Conservation (phyloP, 768 basidiomycete species). For the Trametes gibbosa region DNA sequence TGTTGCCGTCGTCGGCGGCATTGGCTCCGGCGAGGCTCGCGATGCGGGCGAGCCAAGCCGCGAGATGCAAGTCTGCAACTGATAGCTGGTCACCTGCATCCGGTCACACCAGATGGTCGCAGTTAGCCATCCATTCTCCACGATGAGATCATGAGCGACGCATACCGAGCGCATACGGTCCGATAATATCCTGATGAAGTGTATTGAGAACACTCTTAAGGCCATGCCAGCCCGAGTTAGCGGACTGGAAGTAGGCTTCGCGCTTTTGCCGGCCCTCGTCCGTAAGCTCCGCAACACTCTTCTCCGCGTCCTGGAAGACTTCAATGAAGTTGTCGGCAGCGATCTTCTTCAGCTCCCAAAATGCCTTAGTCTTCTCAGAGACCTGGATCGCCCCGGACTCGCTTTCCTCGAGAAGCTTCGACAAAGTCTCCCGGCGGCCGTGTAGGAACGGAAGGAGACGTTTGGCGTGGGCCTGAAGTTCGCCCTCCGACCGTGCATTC, state of each 20-base stretch:
- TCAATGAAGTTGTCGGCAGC: constrained; percentile 42
- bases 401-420: constrained; percentile 45
- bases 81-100: constrained; percentile 78
- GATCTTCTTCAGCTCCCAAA: constrained; percentile 59
- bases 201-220: constrained; percentile 45
- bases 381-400: constrained; percentile 46
- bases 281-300: constrained; percentile 37
- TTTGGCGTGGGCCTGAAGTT: constrained; percentile 48
- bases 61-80: constrained; percentile 77
- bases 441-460: constrained; percentile 41
- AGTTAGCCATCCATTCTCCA: not conserved
- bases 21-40: constrained; percentile 56
- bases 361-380: constrained; percentile 57
- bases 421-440: constrained; percentile 49
- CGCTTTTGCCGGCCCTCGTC: constrained; percentile 40
- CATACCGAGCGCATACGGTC: constrained; percentile 65
- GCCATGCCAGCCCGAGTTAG: constrained; percentile 50
- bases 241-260: constrained; percentile 48
- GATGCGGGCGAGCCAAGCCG: constrained; percentile 68
- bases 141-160: not conserved
- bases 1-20: constrained; percentile 47
- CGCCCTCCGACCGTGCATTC: constrained; percentile 56
- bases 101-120: not conserved
- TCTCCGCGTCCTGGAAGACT: constrained; percentile 47
- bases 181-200: constrained; percentile 57